Evolutionary conservation across 2,329 filamentous ascomycete genomes (phyloP).

Genomic region (Xylariaceae sp.): DNA sequence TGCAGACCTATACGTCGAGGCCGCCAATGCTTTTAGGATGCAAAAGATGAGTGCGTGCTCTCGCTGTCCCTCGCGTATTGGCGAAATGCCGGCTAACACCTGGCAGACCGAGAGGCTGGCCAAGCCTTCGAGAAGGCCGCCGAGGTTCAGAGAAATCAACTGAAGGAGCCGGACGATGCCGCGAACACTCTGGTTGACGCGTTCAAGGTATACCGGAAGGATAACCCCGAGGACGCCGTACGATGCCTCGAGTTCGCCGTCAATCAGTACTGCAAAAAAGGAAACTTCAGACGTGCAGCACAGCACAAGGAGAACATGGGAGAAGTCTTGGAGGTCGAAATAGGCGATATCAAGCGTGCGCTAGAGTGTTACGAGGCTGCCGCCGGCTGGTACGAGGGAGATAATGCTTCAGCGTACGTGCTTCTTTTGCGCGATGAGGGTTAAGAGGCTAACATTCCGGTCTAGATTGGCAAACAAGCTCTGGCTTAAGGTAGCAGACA

Average conservation of each 20-base stretch:
- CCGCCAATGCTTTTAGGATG: slow-evolving; percentile 89
- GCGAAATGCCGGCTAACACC: slow-evolving; percentile 2
- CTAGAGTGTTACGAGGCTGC: slow-evolving; percentile 83
- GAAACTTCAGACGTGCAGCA: slow-evolving; percentile 88
- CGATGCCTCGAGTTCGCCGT: slow-evolving; percentile 80
- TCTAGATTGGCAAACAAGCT: slow-evolving; percentile 86
- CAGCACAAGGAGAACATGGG: slow-evolving; percentile 88
- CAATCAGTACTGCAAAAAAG: slow-evolving; percentile 82
- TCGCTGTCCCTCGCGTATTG: not conserved
- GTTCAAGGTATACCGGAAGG: slow-evolving; percentile 92
- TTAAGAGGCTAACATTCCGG: slow-evolving; percentile 7
- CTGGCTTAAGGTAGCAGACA: slow-evolving; percentile 88
- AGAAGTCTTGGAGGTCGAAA: slow-evolving; percentile 81
- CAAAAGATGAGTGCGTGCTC: slow-evolving; percentile 72
- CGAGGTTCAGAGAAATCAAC: slow-evolving; percentile 74
- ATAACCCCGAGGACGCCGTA: slow-evolving; percentile 80
- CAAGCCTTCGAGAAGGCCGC: slow-evolving; percentile 85
- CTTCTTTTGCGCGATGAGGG: not conserved
- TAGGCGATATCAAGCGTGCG: slow-evolving; percentile 77
- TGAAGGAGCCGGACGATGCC: slow-evolving; percentile 91
- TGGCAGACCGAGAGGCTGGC: slow-evolving; percentile 78
- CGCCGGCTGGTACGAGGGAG: slow-evolving; percentile 85
- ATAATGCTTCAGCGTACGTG: slow-evolving; percentile 79
- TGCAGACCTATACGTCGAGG: slow-evolving; percentile 83
- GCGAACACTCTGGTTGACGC: slow-evolving; percentile 88